Base-by-base conservation (phyloP, 169 alveolate species). In the Plasmodium reichenowi region DNA sequence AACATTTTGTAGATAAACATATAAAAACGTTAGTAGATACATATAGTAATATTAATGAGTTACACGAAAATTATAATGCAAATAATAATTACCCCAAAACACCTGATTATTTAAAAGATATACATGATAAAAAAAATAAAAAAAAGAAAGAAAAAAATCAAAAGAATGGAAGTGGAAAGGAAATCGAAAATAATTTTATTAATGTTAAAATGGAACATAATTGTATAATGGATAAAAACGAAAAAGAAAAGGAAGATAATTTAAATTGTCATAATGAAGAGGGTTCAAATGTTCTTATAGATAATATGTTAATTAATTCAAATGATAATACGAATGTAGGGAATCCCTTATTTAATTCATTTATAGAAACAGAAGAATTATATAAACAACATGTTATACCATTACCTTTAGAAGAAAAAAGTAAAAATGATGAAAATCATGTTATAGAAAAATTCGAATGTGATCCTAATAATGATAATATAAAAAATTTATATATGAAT, bases 1-100 rank as follows among this genome's bases (percentile, higher is more conserved):
- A 83, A 59, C 60, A 68, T 67, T 83, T 83, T 83, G 91, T 83
- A 17, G 73, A 83, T 38, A 68, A 47, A 10, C 85, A 83, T 83
- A 67, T 83, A 83, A 83, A 83, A 26, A 20, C 52, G 7, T 62
- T 83, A 64, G 63, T 62, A 17, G 59, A 68, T 50, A 83, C 56
- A 24, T 83, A 83, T 20, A 83, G 38, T 48, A 83, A 83, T 26
- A 83, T 83, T 54, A 83, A 83, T 56, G 29, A 10, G 4, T 26
- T 83, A 9, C 91, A 83, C 20, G 91, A 83, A 48, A 43, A 48
- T 43, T 5, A 8, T 47, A 67, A 68, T 56, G 62, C 24, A 29
- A 68, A 60, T 56, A 64, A 54, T 50, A 62, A n/a, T 2, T 83
- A 83, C 15, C 74, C 91, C 10, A 83, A 83, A 68, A 59, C 47